Evolutionary conservation across 805 yeast species (phyloP), one percentile per base, ranked within the genome.

Genomic region (Myxozyma nipponensis): DNA sequence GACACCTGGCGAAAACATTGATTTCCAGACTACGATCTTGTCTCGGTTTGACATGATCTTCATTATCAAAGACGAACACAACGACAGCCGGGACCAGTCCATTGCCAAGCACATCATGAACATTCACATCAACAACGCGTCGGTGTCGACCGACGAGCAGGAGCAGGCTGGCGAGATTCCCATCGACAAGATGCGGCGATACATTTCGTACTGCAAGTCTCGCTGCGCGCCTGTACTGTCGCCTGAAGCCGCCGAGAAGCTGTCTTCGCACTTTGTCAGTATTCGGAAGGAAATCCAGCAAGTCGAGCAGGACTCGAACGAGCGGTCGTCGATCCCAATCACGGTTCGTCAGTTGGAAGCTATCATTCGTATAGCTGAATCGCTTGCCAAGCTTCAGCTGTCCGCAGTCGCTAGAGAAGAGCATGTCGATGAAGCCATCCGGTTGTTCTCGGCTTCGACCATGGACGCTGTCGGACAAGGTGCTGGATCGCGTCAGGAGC

Each of bases 41-140:
- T 93, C 98, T 10, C 84, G 99, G 72, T 93, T 93, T 67, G 99
- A 93, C 71, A 93, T 93, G 98, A 93, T 93, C 63, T 93, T 88
- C 70, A 87, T 93, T 62, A 95, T 93, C 46, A 91, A 89, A 64
- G 99, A 93, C 71, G 96, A 86, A 47, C 98, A 93, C 68, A 83
- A 89, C 65, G 86, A 83, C 58, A 77, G 73, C 37, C 77, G 95
- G 63, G 99, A 93, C 72, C 77, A 46, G 44, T 42, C 88, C 1
- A 89, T 93, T 62, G 99, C 99, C 2, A 81, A 81, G 57, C 98
- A 93, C 69, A 98, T 93, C 49, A 82, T 93, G 84, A 84, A 86
- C 62, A 84, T 95, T 40, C 99, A 93, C 69, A 86, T 95, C 43
- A 95, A 93, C 44, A 83, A 82, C 52, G 71, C 73, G 3, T 67